These are phyloP conservation scores for Omphalotus guepiniiformis DNA, from an alignment of 768 basidiomycete genomes.

Conservation along the genomic window DNA sequence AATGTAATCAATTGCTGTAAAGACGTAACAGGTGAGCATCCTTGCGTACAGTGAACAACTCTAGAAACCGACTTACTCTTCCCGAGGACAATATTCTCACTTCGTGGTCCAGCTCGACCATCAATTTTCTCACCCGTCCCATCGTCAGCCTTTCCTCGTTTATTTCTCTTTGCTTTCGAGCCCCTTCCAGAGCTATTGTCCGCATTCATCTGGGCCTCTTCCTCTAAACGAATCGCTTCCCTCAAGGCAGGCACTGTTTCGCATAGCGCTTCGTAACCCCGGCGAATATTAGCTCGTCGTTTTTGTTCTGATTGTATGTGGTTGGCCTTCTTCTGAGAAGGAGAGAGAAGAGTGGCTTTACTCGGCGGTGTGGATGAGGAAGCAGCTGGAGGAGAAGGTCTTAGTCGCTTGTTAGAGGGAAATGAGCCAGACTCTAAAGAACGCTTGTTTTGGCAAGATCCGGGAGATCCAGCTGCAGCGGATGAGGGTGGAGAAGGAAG, in stretches of 20 bases:
- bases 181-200: conserved; percentile 37
- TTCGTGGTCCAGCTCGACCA: conserved; percentile 84
- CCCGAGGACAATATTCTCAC: conserved; percentile 83
- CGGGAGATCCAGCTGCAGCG: conserved; percentile 12
- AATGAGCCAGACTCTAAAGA: conserved; percentile 3
- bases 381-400: conserved; percentile 13
- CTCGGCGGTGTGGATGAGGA: conserved; percentile 13
- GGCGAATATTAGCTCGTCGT: conserved; percentile 83
- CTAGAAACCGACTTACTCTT: conserved; percentile 60
- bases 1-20: conserved; percentile 81
- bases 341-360: conserved; percentile 58
- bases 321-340: conserved; percentile 88
- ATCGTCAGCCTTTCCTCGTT: conserved; percentile 31
- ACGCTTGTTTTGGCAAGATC: background rate
- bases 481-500: conserved; percentile 15
- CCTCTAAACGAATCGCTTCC: conserved; percentile 77
- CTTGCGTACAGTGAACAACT: too few species aligned
- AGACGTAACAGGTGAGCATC: background rate
- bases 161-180: conserved; percentile 40
- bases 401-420: conserved; percentile 30
- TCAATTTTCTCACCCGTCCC: conserved; percentile 65
- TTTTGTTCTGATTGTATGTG: conserved; percentile 96
- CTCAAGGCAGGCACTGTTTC: conserved; percentile 76
- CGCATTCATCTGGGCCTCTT: conserved; percentile 37
- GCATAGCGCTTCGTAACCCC: conserved; percentile 87